Base-by-base conservation (phyloP, 1,284 basidiomycete genomes). In the Fomitopsis palustris region DNA sequence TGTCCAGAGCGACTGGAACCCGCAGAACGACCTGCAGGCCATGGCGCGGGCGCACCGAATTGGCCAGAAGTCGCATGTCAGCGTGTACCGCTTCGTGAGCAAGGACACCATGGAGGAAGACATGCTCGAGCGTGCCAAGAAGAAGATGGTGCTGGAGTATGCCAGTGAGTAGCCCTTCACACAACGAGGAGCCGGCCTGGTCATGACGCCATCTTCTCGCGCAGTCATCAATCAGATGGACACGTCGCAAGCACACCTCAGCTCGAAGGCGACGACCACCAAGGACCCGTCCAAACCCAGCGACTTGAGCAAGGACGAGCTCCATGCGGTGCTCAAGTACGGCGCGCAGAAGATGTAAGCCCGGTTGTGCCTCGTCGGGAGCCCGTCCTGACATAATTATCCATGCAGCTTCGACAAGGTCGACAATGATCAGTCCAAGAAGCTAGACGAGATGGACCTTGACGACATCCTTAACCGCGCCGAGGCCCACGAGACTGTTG, bases 81-180 rank as follows among this genome's bases (percentile, higher is more conserved):
- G 90, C 72, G 97, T 99, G 54, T 99, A 98, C 76, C 90, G 96
- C 43, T 92, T 99, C 71, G 94, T 99, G 69, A 96, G 95, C 70
- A 98, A 99, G 78, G 96, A 98, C 71, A 99, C 96, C 16, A 96
- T 99, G 82, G 97, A 99, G 75, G 97, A 99, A 76, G 96, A 99
- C 70, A 93, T 99, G 25, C 83, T 99, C 42, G 96, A 99, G 77
- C 86, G 96, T 45, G 97, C 97, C 19, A 96, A 97, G 84, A 92
- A 96, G 79, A 99, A 99, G 81, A 99, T 99, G 96, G 95, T 99
- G 57, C 81, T 99, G 65, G 97, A 99, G 75, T 98, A 99, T 79
- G 97, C 96, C 55, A 98, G 94, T 96, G 73, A 74, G 93, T 88
- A 10, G 12, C 31, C 12, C 57, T 52, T 38, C 58, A 47, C 58